These are phyloP conservation scores for Dysphania ambrosioides DNA, from an alignment of 148 eudicot genomes.

Conservation along the genomic window DNA sequence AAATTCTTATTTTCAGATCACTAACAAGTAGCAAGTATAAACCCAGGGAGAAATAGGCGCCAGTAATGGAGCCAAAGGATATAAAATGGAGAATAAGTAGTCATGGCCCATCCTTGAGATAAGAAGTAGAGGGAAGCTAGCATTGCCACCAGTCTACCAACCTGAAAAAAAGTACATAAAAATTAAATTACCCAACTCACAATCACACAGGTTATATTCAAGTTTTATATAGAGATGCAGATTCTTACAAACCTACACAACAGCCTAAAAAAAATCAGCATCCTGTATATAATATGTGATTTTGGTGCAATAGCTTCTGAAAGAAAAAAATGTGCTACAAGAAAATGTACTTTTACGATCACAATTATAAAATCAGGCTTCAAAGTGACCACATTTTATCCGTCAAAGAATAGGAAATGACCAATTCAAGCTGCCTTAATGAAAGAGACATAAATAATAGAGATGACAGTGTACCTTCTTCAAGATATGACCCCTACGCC, in stretches of 20 bases:
- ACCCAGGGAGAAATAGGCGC: constrained; percentile 1
- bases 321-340: background rate
- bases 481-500: constrained; percentile 73
- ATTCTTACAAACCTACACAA: background rate
- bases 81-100: constrained; percentile 77
- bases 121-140: constrained; percentile 74
- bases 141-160: constrained; percentile 88
- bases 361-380: background rate
- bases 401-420: background rate
- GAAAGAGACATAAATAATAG: background rate
- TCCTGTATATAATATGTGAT: background rate
- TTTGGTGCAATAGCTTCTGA: background rate
- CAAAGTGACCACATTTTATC: background rate
- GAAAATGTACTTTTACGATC: background rate
- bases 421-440: background rate
- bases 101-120: constrained; percentile 95
- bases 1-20: constrained; percentile 12
- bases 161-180: constrained; percentile 36
- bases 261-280: background rate
- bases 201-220: background rate
- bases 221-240: background rate
- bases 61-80: constrained; percentile 54
- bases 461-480: constrained; percentile 57
- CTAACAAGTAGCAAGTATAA: constrained; percentile 13
- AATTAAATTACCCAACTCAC: background rate